Conservation (phyloP, 2,329 filamentous ascomycete genomes). For the Ophiosphaerella narmari region DNA sequence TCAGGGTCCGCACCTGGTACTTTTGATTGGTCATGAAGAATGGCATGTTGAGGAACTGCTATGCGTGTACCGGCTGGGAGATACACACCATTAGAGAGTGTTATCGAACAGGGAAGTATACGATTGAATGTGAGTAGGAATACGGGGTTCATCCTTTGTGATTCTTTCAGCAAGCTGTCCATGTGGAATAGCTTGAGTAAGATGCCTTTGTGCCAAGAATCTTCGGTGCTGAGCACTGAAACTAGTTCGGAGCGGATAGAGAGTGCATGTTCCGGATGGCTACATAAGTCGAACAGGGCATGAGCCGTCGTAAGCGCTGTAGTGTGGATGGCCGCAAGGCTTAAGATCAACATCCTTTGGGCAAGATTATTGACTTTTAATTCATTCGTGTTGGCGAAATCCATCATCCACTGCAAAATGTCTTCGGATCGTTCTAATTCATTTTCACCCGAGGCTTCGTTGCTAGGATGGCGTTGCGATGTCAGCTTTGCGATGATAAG, state of each 20-base stretch:
- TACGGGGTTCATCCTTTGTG: not conserved
- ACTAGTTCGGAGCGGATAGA: too few species aligned
- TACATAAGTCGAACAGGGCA: not conserved
- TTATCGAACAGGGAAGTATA: not conserved
- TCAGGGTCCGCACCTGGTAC: too few species aligned
- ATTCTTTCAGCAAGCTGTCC: constrained; percentile 1
- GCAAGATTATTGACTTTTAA: constrained; percentile 18
- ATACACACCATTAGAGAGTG: not conserved
- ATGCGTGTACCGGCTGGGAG: not conserved
- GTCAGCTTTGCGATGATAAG: too few species aligned
- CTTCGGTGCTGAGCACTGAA: too few species aligned
- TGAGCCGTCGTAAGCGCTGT: constrained; percentile 21
- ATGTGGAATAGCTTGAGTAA: not conserved
- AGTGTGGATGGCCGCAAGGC: constrained; percentile 20
- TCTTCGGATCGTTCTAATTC: constrained; percentile 17
- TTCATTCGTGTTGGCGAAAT: constrained; percentile 2
- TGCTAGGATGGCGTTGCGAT: too few species aligned
- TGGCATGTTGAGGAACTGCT: too few species aligned
- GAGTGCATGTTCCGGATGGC: too few species aligned
- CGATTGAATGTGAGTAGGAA: not conserved
- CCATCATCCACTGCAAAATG: constrained; percentile 33
- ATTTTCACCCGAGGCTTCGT: not conserved
- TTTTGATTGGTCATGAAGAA: too few species aligned
- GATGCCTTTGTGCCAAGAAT: too few species aligned
- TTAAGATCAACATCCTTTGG: not conserved